Percentiles rank a stretch among this genome's conserved stretches.
phyloP scores from a whole-genome alignment of 1,139 yeast genomes.

The Lodderomyces metapsilosis region DNA sequence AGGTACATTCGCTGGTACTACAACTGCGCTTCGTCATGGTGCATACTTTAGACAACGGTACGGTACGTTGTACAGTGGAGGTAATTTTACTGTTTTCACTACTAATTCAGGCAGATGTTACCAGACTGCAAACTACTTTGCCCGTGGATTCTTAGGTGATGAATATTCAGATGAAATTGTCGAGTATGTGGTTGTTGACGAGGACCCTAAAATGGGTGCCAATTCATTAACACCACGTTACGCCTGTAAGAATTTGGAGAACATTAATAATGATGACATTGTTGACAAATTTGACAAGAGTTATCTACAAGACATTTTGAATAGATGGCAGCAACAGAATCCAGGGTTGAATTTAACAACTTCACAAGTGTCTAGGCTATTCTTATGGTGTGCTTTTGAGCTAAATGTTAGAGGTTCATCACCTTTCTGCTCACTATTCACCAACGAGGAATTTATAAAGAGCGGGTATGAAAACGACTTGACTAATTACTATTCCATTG shows the following conservation, averaged over 20 bases:
- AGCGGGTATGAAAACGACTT: constrained; percentile 36
- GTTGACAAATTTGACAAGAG: constrained; percentile 13
- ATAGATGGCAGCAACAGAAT: constrained; percentile 32
- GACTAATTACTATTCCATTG: constrained; percentile 44
- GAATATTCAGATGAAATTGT: constrained; percentile 18
- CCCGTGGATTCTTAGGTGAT: constrained; percentile 33
- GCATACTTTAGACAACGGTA: constrained; percentile 32
- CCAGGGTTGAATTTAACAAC: constrained; percentile 36
- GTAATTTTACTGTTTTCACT: constrained; percentile 31
- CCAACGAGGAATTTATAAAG: constrained; percentile 48
- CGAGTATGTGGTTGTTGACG: constrained; percentile 27
- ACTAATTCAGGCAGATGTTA: constrained; percentile 31
- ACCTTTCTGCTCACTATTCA: constrained; percentile 49
- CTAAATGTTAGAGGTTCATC: constrained; percentile 49
- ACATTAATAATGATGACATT: constrained; percentile 13
- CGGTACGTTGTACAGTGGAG: constrained; percentile 21
- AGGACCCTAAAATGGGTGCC: constrained; percentile 29
- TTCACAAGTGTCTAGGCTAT: constrained; percentile 39
- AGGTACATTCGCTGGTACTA: constrained; percentile 30
- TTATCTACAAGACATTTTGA: constrained; percentile 37
- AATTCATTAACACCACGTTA: constrained; percentile 37
- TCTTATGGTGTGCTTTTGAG: constrained; percentile 55
- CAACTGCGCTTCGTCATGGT: constrained; percentile 35
- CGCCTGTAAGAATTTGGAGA: constrained; percentile 21
- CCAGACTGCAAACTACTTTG: constrained; percentile 31